phyloP scores from a whole-genome alignment of 192 early-diverging fungal species.

The Backusella liffmaniae region DNA sequence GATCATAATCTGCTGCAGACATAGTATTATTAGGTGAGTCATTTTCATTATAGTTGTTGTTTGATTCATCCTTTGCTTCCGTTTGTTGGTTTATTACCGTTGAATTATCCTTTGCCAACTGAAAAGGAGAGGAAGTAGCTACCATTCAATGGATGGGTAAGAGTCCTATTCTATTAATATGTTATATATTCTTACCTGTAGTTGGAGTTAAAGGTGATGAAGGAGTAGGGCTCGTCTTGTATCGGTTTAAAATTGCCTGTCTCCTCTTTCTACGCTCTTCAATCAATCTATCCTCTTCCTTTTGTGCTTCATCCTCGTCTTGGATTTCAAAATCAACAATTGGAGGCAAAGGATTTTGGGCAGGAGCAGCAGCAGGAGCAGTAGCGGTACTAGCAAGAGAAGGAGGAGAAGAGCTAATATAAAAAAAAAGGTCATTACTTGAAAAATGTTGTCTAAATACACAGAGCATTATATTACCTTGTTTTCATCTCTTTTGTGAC shows the following conservation, averaged over 20 bases:
- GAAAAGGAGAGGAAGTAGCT: constrained; percentile 23
- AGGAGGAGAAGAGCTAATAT: neutral
- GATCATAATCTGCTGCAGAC: constrained; percentile 80
- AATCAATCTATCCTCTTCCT: constrained; percentile 76
- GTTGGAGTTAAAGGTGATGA: neutral
- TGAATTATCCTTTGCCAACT: constrained; percentile 33
- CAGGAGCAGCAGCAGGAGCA: neutral
- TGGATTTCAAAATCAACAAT: constrained; percentile 20
- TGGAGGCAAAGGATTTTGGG: neutral
- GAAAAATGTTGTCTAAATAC: neutral
- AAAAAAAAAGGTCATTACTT: neutral
- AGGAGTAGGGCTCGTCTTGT: constrained; percentile 38
- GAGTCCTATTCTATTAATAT: neutral
- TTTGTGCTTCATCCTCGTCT: constrained; percentile 54
- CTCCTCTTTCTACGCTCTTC: constrained; percentile 83
- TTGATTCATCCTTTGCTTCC: constrained; percentile 29
- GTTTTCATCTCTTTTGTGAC: neutral
- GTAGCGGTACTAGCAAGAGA: neutral
- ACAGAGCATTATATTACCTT: neutral
- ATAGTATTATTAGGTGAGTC: constrained; percentile 38
- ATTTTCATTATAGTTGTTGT: constrained; percentile 23
- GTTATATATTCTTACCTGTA: neutral
- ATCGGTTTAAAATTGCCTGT: constrained; percentile 71
- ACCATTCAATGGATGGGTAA: neutral
- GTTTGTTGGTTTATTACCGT: constrained; percentile 24